Evolutionary conservation across 805 yeast genomes (phyloP).

Genomic region (Saturnispora sekii): DNA sequence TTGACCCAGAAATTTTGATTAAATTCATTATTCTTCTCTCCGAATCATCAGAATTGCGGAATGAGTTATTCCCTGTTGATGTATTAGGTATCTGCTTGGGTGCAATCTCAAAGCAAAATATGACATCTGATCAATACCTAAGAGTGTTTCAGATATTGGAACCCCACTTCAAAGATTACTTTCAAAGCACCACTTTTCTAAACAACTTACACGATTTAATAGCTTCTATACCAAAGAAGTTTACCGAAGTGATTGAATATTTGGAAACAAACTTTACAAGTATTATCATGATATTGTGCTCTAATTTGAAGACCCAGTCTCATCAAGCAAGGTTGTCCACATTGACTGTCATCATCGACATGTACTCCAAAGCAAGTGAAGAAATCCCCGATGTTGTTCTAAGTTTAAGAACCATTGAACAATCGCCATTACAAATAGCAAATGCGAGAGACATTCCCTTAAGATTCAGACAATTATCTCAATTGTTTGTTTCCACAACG

Average conservation of each 20-base stretch:
- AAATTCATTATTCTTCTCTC: conserved; percentile 14
- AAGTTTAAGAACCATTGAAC: conserved; percentile 56
- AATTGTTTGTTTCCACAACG: conserved; percentile 27
- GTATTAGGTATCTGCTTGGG: conserved; percentile 32
- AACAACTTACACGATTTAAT: conserved; percentile 27
- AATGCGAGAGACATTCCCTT: conserved; percentile 67
- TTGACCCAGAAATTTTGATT: conserved; percentile 18
- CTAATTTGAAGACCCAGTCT: conserved; percentile 39
- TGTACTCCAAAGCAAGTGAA: conserved; percentile 26
- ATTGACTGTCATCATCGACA: conserved; percentile 30
- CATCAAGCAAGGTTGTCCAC: conserved; percentile 42
- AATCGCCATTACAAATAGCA: conserved; percentile 57
- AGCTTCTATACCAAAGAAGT: background rate
- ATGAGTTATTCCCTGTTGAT: conserved; percentile 30
- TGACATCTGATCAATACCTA: conserved; percentile 11
- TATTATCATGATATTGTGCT: conserved; percentile 19
- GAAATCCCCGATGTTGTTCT: conserved; percentile 18
- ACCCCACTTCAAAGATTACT: conserved; percentile 17
- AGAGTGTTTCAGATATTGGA: conserved; percentile 16
- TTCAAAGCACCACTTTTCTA: conserved; percentile 30
- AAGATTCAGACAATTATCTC: conserved; percentile 52
- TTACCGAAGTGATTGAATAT: conserved; percentile 5
- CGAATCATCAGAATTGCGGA: background rate
- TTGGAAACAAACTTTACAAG: conserved; percentile 7
- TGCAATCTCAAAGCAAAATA: conserved; percentile 23